Conservation (phyloP, 148 eudicot species). For the Rhododendron henanense region DNA sequence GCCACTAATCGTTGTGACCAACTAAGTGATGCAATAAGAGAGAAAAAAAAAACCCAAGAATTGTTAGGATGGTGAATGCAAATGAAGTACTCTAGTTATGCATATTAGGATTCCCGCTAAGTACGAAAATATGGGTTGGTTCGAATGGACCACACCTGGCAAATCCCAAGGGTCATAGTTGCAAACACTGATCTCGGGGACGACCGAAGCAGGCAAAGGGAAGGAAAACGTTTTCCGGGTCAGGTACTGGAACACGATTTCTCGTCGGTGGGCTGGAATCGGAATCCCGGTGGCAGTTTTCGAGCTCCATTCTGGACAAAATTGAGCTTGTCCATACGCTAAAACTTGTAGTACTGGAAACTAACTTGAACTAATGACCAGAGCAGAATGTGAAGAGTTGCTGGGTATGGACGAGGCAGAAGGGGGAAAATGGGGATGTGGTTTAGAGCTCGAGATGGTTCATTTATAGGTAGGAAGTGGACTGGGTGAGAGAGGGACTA, state of each 20-base stretch:
- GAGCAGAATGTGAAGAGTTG: not conserved
- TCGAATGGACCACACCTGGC: constrained; percentile 27
- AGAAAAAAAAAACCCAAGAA: not conserved
- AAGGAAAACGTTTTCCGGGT: constrained; percentile 27
- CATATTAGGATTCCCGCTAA: not conserved
- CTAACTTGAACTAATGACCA: not conserved
- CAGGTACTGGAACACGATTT: constrained; percentile 41
- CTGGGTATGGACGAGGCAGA: not conserved
- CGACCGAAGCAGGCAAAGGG: constrained; percentile 51
- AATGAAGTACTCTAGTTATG: not conserved
- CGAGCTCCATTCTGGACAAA: constrained; percentile 23
- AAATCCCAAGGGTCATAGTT: constrained; percentile 47
- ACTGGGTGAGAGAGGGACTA: not conserved
- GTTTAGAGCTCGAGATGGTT: not conserved
- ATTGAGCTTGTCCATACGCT: constrained; percentile 27
- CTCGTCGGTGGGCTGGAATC: constrained; percentile 59
- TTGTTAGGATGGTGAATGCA: no score
- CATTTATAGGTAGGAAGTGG: not conserved
- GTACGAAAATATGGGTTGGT: not conserved
- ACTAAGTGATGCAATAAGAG: not conserved
- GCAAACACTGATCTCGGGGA: constrained; percentile 32
- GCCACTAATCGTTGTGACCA: not conserved
- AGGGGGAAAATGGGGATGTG: not conserved
- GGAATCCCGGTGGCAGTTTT: constrained; percentile 47
- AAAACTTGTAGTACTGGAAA: not conserved